Percentiles rank a stretch among this genome's conserved stretches.
Evolutionary conservation across 2,329 filamentous ascomycete species (phyloP).

Genomic region (Apiospora koreana): DNA sequence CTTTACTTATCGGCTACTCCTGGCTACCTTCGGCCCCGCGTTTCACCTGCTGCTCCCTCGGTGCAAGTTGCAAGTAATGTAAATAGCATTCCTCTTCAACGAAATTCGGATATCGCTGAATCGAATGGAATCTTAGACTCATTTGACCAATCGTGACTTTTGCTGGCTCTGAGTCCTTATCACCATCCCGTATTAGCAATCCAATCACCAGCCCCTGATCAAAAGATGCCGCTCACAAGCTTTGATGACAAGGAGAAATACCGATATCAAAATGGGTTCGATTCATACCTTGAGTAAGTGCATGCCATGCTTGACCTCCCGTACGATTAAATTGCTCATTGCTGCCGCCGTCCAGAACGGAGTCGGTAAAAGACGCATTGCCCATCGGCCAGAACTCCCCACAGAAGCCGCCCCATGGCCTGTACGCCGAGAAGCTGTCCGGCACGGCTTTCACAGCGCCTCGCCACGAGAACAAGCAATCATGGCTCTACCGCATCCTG

Average conservation of each 20-base stretch:
- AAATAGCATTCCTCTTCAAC: not conserved
- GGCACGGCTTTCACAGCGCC: conserved; percentile 63
- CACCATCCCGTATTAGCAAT: not conserved
- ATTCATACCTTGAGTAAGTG: conserved; percentile 66
- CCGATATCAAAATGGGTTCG: conserved; percentile 69
- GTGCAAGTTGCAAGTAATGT: not conserved
- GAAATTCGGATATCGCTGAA: not conserved
- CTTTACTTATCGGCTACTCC: not conserved
- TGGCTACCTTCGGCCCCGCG: not conserved
- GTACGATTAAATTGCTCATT: not conserved
- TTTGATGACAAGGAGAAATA: conserved; percentile 49
- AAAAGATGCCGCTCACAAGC: conserved; percentile 33
- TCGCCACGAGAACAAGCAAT: conserved; percentile 57
- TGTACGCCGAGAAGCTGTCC: conserved; percentile 70
- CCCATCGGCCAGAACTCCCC: conserved; percentile 70
- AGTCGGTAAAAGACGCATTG: conserved; percentile 66
- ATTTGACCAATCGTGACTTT: not conserved
- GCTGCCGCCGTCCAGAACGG: conserved; percentile 45
- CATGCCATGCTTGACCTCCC: not conserved
- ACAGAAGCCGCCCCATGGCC: conserved; percentile 67
- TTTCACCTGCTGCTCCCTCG: not conserved
- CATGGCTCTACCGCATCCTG: conserved; percentile 62
- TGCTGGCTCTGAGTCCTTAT: not conserved
- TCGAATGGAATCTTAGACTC: not conserved
- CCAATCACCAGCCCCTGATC: not conserved